Base-by-base conservation (phyloP, 441 rosid genomes). In the Adansonia gregorii region DNA sequence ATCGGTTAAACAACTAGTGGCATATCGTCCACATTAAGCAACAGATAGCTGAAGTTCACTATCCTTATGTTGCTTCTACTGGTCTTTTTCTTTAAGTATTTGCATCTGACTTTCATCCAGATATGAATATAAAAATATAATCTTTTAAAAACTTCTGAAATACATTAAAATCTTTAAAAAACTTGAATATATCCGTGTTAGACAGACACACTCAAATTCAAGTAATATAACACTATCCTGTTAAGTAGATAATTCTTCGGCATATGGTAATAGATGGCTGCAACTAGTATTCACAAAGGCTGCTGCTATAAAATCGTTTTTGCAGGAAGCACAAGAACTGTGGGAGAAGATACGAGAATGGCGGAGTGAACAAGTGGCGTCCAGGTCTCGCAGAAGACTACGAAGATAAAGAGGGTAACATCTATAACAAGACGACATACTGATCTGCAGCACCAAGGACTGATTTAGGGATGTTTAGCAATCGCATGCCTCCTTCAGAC, bases 381-480 rank as follows among this genome's bases (percentile, higher is more conserved):
- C 99, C 99, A 0, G 99, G 94, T 78, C 97, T 97, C 1, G 99
- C 94, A 85, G 99, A 97, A 82, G 99, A 97, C 75, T 97, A 95
- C 12, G 99, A 97, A 82, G 99, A 97, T 80, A 91, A 79, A 81
- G 99, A 97, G 81, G 99, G 99, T 11, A 97, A 97, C 87, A 97
- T 94, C 69, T 97, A 97, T 84, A 97, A 97, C 90, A 97, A 91
- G 88, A 97, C 93, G 93, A 97, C 99, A 15, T 72, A 84, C 97
- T 17, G 99, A 97, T 90, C 90, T 97, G 72, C 98, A 97, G 87
- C 97, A 97, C 49, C 99, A 95, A 81, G 99, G 99, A 54, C 90
- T 97, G 80, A 94, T 97, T 7, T 90, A 82, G 86, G 74, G 8
- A 45, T 1, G 8, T 71, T 71, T 27, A 27, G 31, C 31, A 27